Base-by-base conservation (phyloP, 2,329 filamentous ascomycete species). In the Chrysoporthe deuterocubensis region DNA sequence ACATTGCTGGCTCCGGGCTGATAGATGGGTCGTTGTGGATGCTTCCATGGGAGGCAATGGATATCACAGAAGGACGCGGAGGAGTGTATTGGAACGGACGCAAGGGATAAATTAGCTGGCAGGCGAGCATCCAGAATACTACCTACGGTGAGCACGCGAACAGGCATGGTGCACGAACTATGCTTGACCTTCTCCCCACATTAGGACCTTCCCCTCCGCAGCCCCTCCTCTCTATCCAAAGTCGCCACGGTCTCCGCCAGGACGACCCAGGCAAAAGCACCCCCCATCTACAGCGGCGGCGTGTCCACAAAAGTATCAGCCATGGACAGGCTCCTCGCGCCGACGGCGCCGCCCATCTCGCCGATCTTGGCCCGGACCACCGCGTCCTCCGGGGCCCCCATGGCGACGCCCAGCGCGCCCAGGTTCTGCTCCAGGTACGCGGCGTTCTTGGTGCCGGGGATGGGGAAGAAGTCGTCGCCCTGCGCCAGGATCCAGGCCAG, bases 401-500 rank as follows among this genome's bases (percentile, higher is more conserved):
- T 61, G 58, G 65, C 66, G 7, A 83, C 73, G 3, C 75, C 60
- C 2, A 77, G 48, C 1, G 79, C 77, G 2, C 72, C 77, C 4
- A 78, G 65, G 48, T 86, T 86, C 66, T 85, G 79, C 66, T 84
- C 80, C 40, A 86, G 73, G 66, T 82, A 83, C 71, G 79, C 78
- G 48, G 82, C 75, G 65, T 75, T 82, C 74, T 81, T 84, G 0
- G 83, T 86, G 1, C 83, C 84, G 0, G 82, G 84, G 62, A 85
- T 91, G 0, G 89, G 86, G 72, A 88, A 84, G 62, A 91, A 80
- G 71, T 89, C 85, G 2, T 84, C 80, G 0, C 86, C 86, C 72
- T 90, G 87, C 4, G 83, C 83, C 71, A 89, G 72, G 66, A 91
- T 72, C 88, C 89, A 92, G 0, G 89, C 89, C 40, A 91, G 78